phyloP scores from a whole-genome alignment of 202 grass and related monocot genomes.

The Setaria viridis region DNA sequence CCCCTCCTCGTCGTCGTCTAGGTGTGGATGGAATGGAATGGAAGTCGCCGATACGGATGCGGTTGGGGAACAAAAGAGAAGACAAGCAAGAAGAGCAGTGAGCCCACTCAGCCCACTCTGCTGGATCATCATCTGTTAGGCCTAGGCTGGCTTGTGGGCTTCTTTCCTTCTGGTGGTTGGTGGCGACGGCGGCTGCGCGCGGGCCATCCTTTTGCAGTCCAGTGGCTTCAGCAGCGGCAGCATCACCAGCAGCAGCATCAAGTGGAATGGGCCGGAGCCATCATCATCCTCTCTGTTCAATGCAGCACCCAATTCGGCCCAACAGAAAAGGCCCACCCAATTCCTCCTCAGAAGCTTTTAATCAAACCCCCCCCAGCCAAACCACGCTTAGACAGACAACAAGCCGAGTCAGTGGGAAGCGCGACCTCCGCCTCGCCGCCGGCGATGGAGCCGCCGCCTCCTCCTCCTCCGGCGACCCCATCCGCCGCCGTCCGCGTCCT shows the following conservation, averaged over 20 bases:
- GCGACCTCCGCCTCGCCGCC: slow-evolving; percentile 41
- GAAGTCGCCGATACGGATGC: slow-evolving; percentile 21
- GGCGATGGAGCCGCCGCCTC: slow-evolving; percentile 67
- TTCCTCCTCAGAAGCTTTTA: not conserved
- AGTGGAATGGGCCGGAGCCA: too few relatives aligned
- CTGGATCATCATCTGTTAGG: too few relatives aligned
- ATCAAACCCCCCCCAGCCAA: not conserved
- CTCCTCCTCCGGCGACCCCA: slow-evolving; percentile 36
- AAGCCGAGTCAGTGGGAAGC: not conserved
- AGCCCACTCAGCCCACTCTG: too few relatives aligned
- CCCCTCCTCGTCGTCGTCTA: not conserved
- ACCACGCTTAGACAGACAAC: not conserved
- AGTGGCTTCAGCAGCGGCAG: too few relatives aligned
- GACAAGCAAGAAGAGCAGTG: not conserved
- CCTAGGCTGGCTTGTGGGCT: too few relatives aligned
- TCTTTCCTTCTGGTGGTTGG: too few relatives aligned
- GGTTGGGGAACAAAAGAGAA: not conserved
- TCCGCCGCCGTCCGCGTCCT: slow-evolving; percentile 66
- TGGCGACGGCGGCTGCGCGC: too few relatives aligned
- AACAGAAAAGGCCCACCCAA: not conserved
- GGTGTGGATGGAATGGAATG: not conserved
- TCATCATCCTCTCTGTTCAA: too few relatives aligned
- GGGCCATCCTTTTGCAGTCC: too few relatives aligned
- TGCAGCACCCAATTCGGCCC: not conserved
- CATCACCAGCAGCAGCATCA: too few relatives aligned